Evolutionary conservation across 495 filamentous ascomycete species (phyloP).

Genomic region (Penicillium macrosclerotiorum): DNA sequence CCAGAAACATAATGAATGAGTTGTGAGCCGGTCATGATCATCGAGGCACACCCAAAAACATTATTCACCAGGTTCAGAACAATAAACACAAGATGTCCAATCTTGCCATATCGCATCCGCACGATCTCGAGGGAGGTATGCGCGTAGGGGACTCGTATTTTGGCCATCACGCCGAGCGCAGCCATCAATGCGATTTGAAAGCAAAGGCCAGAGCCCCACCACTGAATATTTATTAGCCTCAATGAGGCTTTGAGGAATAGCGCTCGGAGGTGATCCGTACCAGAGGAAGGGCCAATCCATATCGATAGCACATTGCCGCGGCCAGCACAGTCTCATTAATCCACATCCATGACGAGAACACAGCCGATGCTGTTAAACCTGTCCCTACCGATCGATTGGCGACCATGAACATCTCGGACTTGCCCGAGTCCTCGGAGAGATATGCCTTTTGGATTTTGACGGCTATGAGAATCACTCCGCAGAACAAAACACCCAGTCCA

Average conservation of each 20-base stretch:
- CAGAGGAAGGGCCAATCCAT: constrained; percentile 36
- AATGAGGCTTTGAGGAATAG: not conserved
- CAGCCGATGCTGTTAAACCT: constrained; percentile 49
- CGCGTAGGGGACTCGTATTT: constrained; percentile 52
- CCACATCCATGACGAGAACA: constrained; percentile 51
- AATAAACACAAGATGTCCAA: constrained; percentile 50
- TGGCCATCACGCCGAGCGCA: constrained; percentile 37
- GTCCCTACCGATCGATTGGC: constrained; percentile 48
- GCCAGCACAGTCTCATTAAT: constrained; percentile 45
- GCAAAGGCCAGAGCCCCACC: constrained; percentile 40
- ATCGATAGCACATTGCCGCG: constrained; percentile 38
- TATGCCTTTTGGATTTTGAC: constrained; percentile 42
- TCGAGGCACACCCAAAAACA: constrained; percentile 45
- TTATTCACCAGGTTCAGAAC: constrained; percentile 52
- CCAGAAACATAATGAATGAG: constrained; percentile 38
- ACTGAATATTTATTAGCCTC: constrained; percentile 20
- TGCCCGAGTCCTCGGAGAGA: constrained; percentile 44
- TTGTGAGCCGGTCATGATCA: constrained; percentile 38
- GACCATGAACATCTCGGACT: constrained; percentile 54
- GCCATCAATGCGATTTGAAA: constrained; percentile 44
- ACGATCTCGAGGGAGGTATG: constrained; percentile 57
- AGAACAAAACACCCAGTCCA: constrained; percentile 42
- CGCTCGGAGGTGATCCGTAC: constrained; percentile 11
- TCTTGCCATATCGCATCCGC: constrained; percentile 50
- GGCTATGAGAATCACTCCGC: constrained; percentile 39